Percentiles rank a stretch among this genome's conserved stretches.
Conservation (phyloP, 129 eudicot genomes). For the Arctium minus region DNA sequence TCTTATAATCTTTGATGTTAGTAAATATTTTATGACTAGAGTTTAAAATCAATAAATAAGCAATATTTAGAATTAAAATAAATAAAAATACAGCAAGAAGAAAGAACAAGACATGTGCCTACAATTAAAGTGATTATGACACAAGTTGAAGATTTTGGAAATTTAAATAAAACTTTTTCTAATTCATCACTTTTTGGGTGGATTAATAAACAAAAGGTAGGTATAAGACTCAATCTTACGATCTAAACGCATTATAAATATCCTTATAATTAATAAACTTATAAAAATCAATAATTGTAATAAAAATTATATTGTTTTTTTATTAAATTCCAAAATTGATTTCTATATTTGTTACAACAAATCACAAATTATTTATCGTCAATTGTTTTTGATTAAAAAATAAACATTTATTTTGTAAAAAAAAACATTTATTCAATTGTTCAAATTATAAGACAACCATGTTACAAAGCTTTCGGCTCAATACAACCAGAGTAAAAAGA, state of each 20-base stretch:
- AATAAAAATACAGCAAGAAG: not conserved
- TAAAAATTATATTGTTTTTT: no score
- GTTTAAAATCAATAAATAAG: not conserved
- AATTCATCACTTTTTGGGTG: not conserved
- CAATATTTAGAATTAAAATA: not conserved
- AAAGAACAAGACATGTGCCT: constrained; percentile 24
- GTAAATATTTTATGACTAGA: not conserved
- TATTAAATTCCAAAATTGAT: no score
- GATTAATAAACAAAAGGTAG: not conserved
- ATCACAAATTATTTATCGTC: no score
- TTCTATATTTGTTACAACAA: no score
- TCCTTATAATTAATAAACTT: not conserved
- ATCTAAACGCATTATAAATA: not conserved
- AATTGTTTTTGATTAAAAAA: no score
- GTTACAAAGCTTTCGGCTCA: no score
- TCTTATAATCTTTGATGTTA: no score
- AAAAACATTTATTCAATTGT: no score
- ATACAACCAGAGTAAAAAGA: no score
- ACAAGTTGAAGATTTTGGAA: not conserved
- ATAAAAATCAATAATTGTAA: no score
- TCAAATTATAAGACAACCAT: no score
- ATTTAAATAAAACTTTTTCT: not conserved
- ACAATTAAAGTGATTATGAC: constrained; percentile 12
- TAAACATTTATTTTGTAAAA: no score
- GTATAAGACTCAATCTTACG: not conserved